Evolutionary conservation across 1,284 basidiomycete genomes (phyloP).

Genomic region (Cryptococcus sp.): DNA sequence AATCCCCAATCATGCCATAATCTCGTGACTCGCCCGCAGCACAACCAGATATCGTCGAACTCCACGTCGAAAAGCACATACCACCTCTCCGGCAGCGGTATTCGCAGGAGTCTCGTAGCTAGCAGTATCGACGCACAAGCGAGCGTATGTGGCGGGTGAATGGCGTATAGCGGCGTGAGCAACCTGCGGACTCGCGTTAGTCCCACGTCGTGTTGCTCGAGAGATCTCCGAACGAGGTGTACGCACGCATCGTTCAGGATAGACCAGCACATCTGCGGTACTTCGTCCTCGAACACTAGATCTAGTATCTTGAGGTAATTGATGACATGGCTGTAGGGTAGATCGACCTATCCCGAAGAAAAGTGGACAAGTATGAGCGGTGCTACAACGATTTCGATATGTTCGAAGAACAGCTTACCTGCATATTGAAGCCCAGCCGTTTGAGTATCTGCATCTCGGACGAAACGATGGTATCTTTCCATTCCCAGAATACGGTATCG

Average conservation of each 20-base stretch:
- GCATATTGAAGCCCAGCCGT: conserved; percentile 81
- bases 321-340: conserved; percentile 91
- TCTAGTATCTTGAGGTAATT: conserved; percentile 93
- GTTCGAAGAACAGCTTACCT: conserved; percentile 27
- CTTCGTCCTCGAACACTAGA: conserved; percentile 65
- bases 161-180: conserved; percentile 85
- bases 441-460: conserved; percentile 98
- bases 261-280: conserved; percentile 79
- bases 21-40: conserved; percentile 75
- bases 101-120: conserved; percentile 66
- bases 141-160: conserved; percentile 83
- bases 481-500: conserved; percentile 50
- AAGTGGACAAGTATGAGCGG: conserved; percentile 2
- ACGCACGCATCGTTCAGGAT: conserved; percentile 87
- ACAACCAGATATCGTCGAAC: conserved; percentile 79
- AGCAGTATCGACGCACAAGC: conserved; percentile 83
- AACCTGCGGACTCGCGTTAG: conserved; percentile 58
- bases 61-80: conserved; percentile 84
- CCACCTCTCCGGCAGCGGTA: conserved; percentile 78
- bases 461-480: conserved; percentile 71
- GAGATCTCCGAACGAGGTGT: not conserved
- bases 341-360: conserved; percentile 65
- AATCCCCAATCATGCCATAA: conserved; percentile 58
- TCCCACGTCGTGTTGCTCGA: not conserved
- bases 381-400: conserved; percentile 23